Base-by-base conservation (phyloP, 1,284 basidiomycete species). In the Ustilago xerochloae region DNA sequence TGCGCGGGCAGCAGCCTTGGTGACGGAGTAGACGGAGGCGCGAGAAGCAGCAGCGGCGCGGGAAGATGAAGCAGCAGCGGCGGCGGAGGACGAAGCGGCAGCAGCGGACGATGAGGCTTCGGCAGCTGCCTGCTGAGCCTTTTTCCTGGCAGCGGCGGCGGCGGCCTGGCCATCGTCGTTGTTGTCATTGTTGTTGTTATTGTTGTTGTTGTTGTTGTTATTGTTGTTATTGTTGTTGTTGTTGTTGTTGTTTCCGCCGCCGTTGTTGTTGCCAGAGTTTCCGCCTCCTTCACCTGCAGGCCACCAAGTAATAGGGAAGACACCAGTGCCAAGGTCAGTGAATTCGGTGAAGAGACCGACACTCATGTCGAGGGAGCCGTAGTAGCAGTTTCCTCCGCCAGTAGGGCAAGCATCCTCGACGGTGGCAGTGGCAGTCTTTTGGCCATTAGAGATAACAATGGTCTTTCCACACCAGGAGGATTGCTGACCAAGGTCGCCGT, bases 261-360 rank as follows among this genome's bases (percentile, higher is more conserved):
- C 41, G 48, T 33, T 57, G 61, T 49, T 46, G 45, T 28, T 54
- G 33, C 59, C 51, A 32, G 47, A 50, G 55, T 57, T 26, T 41
- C 59, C 55, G 22, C 61, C 63, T 18, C 65, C 62, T 24, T 63
- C 58, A 24, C 66, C 69, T 18, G 68, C 71, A 13, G 58, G 60
- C 78, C 76, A 80, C 79, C 78, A 81, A 3, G 77, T 79, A 45
- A 81, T 80, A 39, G 71, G 61, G 60, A 81, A 80, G 50, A 63
- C 60, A 55, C 66, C 66, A 3, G 64, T 73, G 36, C 80, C 80
- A 15, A 79, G 55, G 20, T 39, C 56, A 13, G 65, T 46, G 45
- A 81, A 81, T 15, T 71, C 62, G 52, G 77, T 64, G 63, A 81
- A 81, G 38, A 81, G 68, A 35, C 77, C 74, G 35, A 65, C 63